phyloP scores from a whole-genome alignment of 1,284 basidiomycete genomes.

The Ceratobasidium theobromae region DNA sequence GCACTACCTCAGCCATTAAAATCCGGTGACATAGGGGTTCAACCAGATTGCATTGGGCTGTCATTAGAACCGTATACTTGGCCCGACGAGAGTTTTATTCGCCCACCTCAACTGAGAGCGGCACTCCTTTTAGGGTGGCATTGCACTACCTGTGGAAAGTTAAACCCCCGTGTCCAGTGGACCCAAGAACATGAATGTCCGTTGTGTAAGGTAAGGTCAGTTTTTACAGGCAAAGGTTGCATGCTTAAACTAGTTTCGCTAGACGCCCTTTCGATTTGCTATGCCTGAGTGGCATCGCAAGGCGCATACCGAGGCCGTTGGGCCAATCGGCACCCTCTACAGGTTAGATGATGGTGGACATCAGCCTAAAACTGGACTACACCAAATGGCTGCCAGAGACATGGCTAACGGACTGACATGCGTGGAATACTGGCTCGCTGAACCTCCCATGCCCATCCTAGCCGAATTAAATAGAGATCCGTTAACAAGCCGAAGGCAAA shows the following conservation, averaged over 20 bases:
- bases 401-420: constrained; percentile 3
- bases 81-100: background rate
- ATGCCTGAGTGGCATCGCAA: constrained; percentile 26
- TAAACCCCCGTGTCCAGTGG: constrained; percentile 20
- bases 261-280: background rate
- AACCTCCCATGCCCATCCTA: constrained; percentile 17
- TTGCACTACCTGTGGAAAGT: constrained; percentile 1
- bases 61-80: background rate
- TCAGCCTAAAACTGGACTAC: constrained; percentile 4
- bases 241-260: background rate
- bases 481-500: background rate
- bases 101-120: constrained; percentile 7
- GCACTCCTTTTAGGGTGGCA: constrained; percentile 18
- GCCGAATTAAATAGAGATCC: constrained; percentile 1
- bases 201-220: constrained; percentile 11
- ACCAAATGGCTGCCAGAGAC: constrained; percentile 7
- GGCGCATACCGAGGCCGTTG: constrained; percentile 14
- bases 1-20: background rate
- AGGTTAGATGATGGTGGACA: constrained; percentile 27
- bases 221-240: background rate
- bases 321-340: constrained; percentile 19
- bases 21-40: background rate
- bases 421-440: constrained; percentile 26
- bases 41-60: background rate
- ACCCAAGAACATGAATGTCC: constrained; percentile 3